Evolutionary conservation across 2,329 filamentous ascomycete species (phyloP), one percentile per base, ranked within the genome.

Genomic region (Colletotrichum echinochloae): DNA sequence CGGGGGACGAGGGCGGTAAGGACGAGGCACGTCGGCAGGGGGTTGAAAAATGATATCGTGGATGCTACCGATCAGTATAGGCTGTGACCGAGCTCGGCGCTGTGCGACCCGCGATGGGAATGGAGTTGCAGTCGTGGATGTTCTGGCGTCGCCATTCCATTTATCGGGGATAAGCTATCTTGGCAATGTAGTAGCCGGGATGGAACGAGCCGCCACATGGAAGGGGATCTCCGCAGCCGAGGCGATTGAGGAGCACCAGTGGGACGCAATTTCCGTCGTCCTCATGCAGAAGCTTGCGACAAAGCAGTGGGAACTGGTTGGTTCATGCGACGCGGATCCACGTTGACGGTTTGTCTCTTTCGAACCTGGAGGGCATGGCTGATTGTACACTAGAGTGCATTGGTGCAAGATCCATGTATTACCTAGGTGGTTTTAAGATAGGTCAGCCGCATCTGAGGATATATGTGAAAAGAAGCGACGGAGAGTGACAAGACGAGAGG

Each of bases 271-370:
- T 33, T 67, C 41, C 63, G 56, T 41, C 23, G 20, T 61, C 20
- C 52, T 70, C 49, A 66, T 66, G 67, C 67, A 35, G 66, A 54
- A 23, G 30, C 20, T 49, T 28, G 12, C 49, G 35, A 30, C 12
- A 54, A 46, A 28, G 30, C 33, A 30, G 52, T 14, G 60, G 46
- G 37, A 49, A 30, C 52, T 33, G 48, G 23, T 23, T 37, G 54
- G 41, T 37, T 56, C 49, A 70, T 66, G 48, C 48, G 48, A 55
- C 56, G 62, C 14, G 57, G 60, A 63, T 59, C 46, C 33, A 49
- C 30, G 26, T 14, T 30, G 35, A 35, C 44, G 28, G 51, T 41
- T 26, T 52, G 60, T 51, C 49, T 37, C 41, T 65, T 61, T 65
- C 46, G 37, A 46, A 39, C 37, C 39, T 39, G 65, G 60, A 37